Percentiles rank a stretch among this genome's conserved stretches.
phyloP scores from a whole-genome alignment of 2,329 filamentous ascomycete genomes.

The Apiospora malaysiana region DNA sequence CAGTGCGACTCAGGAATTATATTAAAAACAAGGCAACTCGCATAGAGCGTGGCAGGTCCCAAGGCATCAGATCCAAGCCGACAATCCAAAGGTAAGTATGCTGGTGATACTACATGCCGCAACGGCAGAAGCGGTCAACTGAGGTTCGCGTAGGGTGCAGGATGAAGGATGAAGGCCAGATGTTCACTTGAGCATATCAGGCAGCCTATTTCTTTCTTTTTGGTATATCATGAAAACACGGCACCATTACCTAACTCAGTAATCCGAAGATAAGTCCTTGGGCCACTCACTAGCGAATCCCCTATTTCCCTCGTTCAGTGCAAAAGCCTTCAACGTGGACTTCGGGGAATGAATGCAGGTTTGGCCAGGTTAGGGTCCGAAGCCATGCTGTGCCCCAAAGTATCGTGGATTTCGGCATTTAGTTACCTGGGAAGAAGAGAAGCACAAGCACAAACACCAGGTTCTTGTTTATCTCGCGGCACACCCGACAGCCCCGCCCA shows the following conservation, averaged over 20 bases:
- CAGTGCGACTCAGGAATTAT: not conserved
- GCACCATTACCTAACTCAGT: not conserved
- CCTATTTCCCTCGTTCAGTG: too few species aligned
- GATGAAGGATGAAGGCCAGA: slow-evolving; percentile 1
- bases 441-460: not conserved
- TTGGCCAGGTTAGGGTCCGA: not conserved
- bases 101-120: not conserved
- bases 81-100: not conserved
- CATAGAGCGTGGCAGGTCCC: not conserved
- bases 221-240: not conserved
- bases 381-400: not conserved
- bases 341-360: not conserved
- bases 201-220: not conserved
- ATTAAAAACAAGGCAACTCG: not conserved
- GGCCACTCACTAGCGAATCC: not conserved
- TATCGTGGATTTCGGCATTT: not conserved
- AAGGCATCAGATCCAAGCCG: not conserved
- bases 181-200: not conserved
- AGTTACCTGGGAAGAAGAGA: not conserved
- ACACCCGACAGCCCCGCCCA: not conserved
- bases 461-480: not conserved
- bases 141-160: not conserved
- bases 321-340: not conserved
- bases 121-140: slow-evolving; percentile 2
- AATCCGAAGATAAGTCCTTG: not conserved